Evolutionary conservation across 805 yeast species (phyloP).

Genomic region (Komagataella pastoris): DNA sequence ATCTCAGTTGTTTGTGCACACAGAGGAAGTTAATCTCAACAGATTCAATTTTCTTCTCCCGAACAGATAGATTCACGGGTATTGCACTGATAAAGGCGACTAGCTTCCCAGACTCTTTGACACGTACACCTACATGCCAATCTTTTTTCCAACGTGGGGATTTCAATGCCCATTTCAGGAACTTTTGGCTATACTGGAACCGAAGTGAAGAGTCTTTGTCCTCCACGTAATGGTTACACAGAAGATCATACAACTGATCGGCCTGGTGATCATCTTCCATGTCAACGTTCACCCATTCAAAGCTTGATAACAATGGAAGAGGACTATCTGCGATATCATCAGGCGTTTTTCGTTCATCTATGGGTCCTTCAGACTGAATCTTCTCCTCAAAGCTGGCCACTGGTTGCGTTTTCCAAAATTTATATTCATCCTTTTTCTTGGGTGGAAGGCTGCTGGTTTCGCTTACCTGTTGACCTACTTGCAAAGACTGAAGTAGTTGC

Average conservation of each 20-base stretch:
- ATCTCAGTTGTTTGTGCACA: slow-evolving; percentile 84
- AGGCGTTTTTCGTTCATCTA: slow-evolving; percentile 53
- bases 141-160: slow-evolving; percentile 87
- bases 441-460: slow-evolving; percentile 17
- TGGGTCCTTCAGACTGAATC: slow-evolving; percentile 65
- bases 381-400: slow-evolving; percentile 67
- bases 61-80: slow-evolving; percentile 57
- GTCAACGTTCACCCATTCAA: slow-evolving; percentile 84
- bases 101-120: slow-evolving; percentile 56
- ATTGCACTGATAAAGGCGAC: slow-evolving; percentile 91
- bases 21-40: slow-evolving; percentile 92
- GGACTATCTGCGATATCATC: slow-evolving; percentile 64
- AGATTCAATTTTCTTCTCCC: slow-evolving; percentile 33
- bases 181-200: slow-evolving; percentile 73
- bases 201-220: slow-evolving; percentile 87
- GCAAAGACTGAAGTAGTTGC: slow-evolving; percentile 42
- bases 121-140: slow-evolving; percentile 93
- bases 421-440: slow-evolving; percentile 76
- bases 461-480: slow-evolving; percentile 40
- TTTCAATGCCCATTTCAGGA: slow-evolving; percentile 84
- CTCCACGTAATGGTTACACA: slow-evolving; percentile 88
- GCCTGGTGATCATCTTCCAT: slow-evolving; percentile 38
- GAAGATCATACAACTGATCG: slow-evolving; percentile 64
- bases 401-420: slow-evolving; percentile 98
- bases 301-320: slow-evolving; percentile 57